Percentiles rank a stretch among this genome's conserved stretches.
phyloP scores from a whole-genome alignment of 306 rosid genomes.

The Corylus heterophylla region DNA sequence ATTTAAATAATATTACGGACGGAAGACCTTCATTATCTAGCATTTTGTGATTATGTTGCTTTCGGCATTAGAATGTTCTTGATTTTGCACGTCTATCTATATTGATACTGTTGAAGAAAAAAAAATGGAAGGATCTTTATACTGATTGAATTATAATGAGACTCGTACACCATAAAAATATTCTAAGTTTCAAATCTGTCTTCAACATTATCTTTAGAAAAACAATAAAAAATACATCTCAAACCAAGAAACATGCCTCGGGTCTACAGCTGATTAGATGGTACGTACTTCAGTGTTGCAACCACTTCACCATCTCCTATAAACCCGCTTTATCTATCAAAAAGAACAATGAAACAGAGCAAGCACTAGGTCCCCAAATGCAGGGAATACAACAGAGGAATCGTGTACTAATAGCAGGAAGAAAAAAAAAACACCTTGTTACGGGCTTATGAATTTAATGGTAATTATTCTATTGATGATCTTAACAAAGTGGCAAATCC shows the following conservation, averaged over 20 bases:
- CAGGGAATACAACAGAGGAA: constrained; percentile 41
- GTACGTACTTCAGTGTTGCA: neutral
- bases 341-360: constrained; percentile 27
- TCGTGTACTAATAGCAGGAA: neutral
- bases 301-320: constrained; percentile 13
- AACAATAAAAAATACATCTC: constrained; percentile 4
- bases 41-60: neutral
- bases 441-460: constrained; percentile 8
- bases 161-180: neutral
- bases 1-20: neutral
- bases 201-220: constrained; percentile 5
- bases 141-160: neutral
- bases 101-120: neutral
- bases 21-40: neutral
- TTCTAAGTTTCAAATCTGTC: constrained; percentile 14
- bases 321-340: constrained; percentile 40
- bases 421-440: constrained; percentile 17
- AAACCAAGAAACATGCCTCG: constrained; percentile 25
- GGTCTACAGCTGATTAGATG: constrained; percentile 24
- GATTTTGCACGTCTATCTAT: neutral
- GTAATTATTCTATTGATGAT: neutral
- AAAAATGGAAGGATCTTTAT: neutral
- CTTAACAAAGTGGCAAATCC: constrained; percentile 76
- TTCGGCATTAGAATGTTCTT: neutral
- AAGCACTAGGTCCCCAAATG: constrained; percentile 47